phyloP scores from a whole-genome alignment of 2,329 filamentous ascomycete species.

The Ceratocystis harringtonii region DNA sequence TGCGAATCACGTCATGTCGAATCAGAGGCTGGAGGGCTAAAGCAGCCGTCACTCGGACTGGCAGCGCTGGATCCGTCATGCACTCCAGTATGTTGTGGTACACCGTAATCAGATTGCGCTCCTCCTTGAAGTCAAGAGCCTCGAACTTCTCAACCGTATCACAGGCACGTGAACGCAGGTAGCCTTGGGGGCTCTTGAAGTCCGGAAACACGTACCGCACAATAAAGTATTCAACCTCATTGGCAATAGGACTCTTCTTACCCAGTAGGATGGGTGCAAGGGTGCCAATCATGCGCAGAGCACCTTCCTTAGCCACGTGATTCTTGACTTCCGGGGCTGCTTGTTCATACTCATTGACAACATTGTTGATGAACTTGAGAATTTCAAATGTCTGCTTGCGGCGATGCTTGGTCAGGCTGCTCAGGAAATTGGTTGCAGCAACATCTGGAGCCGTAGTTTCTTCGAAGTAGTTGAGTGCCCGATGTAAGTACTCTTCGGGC shows the following conservation, averaged over 20 bases:
- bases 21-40: constrained; percentile 91
- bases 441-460: constrained; percentile 92
- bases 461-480: constrained; percentile 95
- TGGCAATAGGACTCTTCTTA: constrained; percentile 95
- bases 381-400: constrained; percentile 94
- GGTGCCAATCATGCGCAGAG: constrained; percentile 91
- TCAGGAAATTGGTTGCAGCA: constrained; percentile 89
- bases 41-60: constrained; percentile 85
- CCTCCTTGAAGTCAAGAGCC: constrained; percentile 90
- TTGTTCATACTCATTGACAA: constrained; percentile 84
- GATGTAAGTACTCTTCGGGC: constrained; percentile 90
- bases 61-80: constrained; percentile 86
- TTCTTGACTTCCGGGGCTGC: constrained; percentile 81
- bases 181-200: constrained; percentile 83
- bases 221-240: constrained; percentile 97
- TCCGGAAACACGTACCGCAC: constrained; percentile 97
- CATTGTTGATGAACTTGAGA: constrained; percentile 82
- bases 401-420: constrained; percentile 83
- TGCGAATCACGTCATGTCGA: constrained; percentile 82
- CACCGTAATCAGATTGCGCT: constrained; percentile 86
- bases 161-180: constrained; percentile 84
- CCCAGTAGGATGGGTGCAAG: constrained; percentile 84
- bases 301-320: constrained; percentile 89
- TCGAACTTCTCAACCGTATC: constrained; percentile 98
- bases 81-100: constrained; percentile 95